Conservation (phyloP, 2,329 filamentous ascomycete species). For the Neurospora sp. region DNA sequence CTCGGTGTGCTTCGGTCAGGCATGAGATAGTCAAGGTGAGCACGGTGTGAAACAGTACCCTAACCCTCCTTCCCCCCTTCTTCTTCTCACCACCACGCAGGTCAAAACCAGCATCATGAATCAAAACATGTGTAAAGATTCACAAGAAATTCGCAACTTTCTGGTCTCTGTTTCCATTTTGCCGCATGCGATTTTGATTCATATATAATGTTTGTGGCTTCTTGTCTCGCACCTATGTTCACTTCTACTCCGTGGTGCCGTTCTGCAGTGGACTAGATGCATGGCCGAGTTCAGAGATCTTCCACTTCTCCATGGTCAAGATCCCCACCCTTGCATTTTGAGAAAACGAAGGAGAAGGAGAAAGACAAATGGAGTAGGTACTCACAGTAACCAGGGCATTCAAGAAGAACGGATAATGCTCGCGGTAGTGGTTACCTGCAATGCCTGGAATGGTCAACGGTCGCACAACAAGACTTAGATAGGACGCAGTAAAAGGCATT, state of each 20-base stretch:
- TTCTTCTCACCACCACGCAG: not conserved
- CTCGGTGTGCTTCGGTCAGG: not conserved
- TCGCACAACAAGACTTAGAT: not conserved
- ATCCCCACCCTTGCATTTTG: not conserved
- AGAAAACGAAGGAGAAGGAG: not conserved
- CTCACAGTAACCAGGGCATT: not conserved
- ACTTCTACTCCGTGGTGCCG: not conserved
- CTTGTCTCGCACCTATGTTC: not conserved
- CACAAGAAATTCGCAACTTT: not conserved
- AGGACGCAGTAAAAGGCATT: not conserved
- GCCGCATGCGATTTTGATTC: not conserved
- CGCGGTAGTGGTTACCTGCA: not conserved
- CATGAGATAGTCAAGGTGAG: not conserved
- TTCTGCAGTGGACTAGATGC: not conserved
- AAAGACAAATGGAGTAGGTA: too few relatives aligned
- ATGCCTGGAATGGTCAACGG: not conserved
- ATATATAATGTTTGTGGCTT: not conserved
- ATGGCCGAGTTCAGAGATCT: not conserved
- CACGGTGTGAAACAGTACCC: not conserved
- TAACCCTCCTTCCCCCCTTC: not conserved
- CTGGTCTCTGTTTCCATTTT: not conserved
- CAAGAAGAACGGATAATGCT: not conserved
- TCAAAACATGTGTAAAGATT: not conserved
- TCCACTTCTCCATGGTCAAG: not conserved
- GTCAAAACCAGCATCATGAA: not conserved